Base-by-base conservation (phyloP, 1,284 basidiomycete genomes). In the Trichosporon sp. region DNA sequence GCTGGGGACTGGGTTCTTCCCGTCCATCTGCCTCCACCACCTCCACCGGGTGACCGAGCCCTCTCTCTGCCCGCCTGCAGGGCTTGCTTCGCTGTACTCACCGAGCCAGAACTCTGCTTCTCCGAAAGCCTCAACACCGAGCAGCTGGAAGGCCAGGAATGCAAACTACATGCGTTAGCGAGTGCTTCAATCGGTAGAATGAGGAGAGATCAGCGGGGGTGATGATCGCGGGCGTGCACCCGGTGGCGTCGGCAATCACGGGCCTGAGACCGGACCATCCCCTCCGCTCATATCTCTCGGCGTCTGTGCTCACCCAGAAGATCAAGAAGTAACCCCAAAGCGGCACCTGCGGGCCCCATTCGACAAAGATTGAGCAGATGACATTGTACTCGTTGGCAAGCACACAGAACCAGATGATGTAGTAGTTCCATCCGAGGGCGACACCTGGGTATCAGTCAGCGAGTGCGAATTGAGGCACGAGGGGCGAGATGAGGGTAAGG, bases 371-470 rank as follows among this genome's bases (percentile, higher is more conserved):
- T 29, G 65, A 65, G 33, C 60, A 65, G 25, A 69, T 58, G 19
- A 67, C 65, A 33, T 70, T 71, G 64, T 74, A 74, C 54, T 74
- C 73, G 62, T 72, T 73, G 58, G 71, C 70, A 9, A 76, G 68
- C 14, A 74, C 65, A 40, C 67, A 73, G 58, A 65, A 61, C 61
- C 62, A 57, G 62, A 67, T 63, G 46, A 73, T 66, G 31, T 72
- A 72, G 58, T 71, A 68, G 65, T 73, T 73, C 69, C 70, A 71
- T 8, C 69, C 71, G 9, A 71, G 37, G 9, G 66, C 64, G 10
- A 62, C 59, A 11, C 40, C 34, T 36, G 13, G 11, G 10, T 14
- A 13, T 36, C 13, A 36, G 34, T 14, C 6, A 3, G 7, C 11
- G 13, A n/a, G n/a, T n/a, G n/a, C n/a, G n/a, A n/a, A n/a, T n/a